Base-by-base conservation (phyloP, 2,329 filamentous ascomycete genomes). In the Ascochyta viciae-villosae region DNA sequence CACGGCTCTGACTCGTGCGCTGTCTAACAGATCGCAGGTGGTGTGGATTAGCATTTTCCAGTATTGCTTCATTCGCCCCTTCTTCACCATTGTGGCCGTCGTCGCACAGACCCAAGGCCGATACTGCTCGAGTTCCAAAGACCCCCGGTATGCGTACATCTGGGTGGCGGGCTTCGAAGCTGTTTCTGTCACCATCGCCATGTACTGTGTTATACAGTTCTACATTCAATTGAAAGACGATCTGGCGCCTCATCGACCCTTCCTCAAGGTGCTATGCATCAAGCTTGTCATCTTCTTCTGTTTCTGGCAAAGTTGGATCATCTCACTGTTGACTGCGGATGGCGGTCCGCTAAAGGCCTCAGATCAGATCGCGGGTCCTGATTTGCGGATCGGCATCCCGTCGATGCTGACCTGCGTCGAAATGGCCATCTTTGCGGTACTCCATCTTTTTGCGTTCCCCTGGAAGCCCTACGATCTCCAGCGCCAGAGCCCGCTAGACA, bases 251-350 rank as follows among this genome's bases (percentile, higher is more conserved):
- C 85, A 96, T 70, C 82, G 79, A 16, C 89, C 91, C 0, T 89
- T 94, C 63, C 76, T 94, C 62, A 96, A 96, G 76, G 87, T 96
- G 24, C 72, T 92, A 19, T 89, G 91, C 68, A 95, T 96, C 77
- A 96, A 96, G 76, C 83, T 96, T 26, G 91, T 96, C 70, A 92
- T 96, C 68, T 96, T 96, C 80, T 83, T 96, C 64, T 92, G 89
- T 33, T 96, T 96, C 76, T 96, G 92, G 92, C 92, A 96, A 71
- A 70, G 61, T 31, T 64, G 83, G 66, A 64, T 86, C 47, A 87
- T 90, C 62, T 86, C 82, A 19, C 80, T 89, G 55, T 77, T 89
- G 19, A 84, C 84, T 16, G 77, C 82, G 74, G 85, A 85, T 0
- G 82, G 83, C 4, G 82, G 89, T 4, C 82, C 87, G 15, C 80